Evolutionary conservation across 495 filamentous ascomycete genomes (phyloP), one percentile per base, ranked within the genome.

Genomic region (Xylaria grammica): DNA sequence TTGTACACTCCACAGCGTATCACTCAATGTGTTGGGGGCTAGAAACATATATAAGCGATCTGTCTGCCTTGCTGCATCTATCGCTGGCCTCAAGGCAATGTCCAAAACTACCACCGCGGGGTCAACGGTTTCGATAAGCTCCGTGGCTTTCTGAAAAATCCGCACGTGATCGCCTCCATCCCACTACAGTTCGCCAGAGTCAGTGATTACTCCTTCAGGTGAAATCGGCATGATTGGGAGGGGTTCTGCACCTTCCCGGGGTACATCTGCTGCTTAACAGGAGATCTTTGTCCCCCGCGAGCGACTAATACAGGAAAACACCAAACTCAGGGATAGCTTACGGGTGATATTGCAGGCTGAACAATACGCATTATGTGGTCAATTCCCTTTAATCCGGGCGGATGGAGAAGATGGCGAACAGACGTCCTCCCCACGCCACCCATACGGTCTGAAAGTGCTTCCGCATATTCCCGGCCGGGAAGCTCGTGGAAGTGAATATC

Each of bases 41-140:
- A 82, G 44, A 61, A 77, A 53, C 63, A 71, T 61, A 55, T 71
- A 66, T 15, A 68, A 40, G 50, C 69, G 63, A 40, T 66, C 63
- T n/a, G 17, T 44, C 30, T 70, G 67, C 27, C 74, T 68, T 65
- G 75, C 67, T 27, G 81, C 81, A 65, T 84, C 81, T 20, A 81
- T 60, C 0, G 76, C 80, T 50, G 81, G 77, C 34, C 77, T 68
- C 42, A 84, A 75, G 27, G 82, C 72, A n/a, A 75, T 77, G 56
- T 85, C 82, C 24, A 79, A 66, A 15, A 81, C 76, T 2, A 83
- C 73, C 2, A 82, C 61, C 0, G 71, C 70, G 24, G 82, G 81
- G 45, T 77, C 65, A 0, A 80, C 58, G 4, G 74, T 61, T 6
- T 77, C 65, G 48, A 83, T 73, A 24, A 62, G 26, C 36, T 54